These are phyloP conservation scores for Effrenium voratum DNA, from an alignment of 73 alveolate genomes.

Conservation along the genomic window DNA sequence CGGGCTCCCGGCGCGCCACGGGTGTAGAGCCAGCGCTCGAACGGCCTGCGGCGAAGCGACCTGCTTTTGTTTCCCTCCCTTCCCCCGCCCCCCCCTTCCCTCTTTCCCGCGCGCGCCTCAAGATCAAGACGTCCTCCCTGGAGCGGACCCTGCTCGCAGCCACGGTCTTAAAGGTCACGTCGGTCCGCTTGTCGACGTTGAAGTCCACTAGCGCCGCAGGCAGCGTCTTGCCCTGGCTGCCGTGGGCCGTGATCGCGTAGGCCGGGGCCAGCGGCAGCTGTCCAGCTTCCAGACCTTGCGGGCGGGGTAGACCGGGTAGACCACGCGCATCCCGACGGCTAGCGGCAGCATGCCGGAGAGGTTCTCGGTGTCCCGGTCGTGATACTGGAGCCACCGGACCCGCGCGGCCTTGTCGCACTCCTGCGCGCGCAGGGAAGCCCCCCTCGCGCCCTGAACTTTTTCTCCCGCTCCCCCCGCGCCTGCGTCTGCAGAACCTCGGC, in stretches of 20 bases:
- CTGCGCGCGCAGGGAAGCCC: no score
- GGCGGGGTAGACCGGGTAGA: no score
- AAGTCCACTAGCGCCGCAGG: slow-evolving; percentile 15
- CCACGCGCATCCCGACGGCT: slow-evolving; percentile 34
- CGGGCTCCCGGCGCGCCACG: slow-evolving; percentile 22
- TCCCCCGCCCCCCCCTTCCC: no score
- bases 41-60: no score
- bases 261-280: no score
- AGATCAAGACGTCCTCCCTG: neutral
- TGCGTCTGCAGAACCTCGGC: neutral
- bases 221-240: no score
- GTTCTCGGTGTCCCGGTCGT: slow-evolving; percentile 20
- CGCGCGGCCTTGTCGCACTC: slow-evolving; percentile 25
- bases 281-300: no score
- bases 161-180: neutral
- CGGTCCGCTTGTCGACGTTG: neutral
- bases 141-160: neutral
- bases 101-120: no score
- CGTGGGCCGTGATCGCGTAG: no score
- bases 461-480: no score
- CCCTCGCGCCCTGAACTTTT: no score
- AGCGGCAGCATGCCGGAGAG: slow-evolving; percentile 31
- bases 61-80: no score
- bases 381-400: slow-evolving; percentile 30
- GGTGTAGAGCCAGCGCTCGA: neutral